Evolutionary conservation across 164 flowering plant genomes (phyloP).

Genomic region (Cinnamomum chago): DNA sequence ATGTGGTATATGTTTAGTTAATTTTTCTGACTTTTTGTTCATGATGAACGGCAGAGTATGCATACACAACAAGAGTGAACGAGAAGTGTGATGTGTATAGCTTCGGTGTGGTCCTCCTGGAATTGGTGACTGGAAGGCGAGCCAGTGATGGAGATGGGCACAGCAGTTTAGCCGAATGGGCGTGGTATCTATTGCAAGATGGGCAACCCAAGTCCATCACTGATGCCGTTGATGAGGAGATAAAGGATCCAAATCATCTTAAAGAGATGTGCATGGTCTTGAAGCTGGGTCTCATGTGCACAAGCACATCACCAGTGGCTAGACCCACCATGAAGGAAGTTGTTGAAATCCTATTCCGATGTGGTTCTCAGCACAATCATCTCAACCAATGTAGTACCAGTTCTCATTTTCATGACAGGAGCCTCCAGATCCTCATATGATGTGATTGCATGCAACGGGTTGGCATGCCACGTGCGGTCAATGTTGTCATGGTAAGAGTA

Average conservation of each 20-base stretch:
- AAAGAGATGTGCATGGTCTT: slow-evolving; percentile 53
- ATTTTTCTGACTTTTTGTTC: background rate
- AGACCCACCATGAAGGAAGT: slow-evolving; percentile 87
- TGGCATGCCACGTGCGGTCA: too few species aligned
- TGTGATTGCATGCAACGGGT: too few species aligned
- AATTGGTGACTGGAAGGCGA: slow-evolving; percentile 70
- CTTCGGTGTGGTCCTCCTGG: slow-evolving; percentile 87
- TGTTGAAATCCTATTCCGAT: slow-evolving; percentile 44
- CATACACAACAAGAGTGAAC: slow-evolving; percentile 54
- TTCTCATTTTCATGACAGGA: too few species aligned
- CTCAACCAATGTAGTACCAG: slow-evolving; percentile 13
- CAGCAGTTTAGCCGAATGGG: slow-evolving; percentile 67
- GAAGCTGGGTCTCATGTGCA: slow-evolving; percentile 75
- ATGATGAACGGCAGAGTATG: slow-evolving; percentile 52
- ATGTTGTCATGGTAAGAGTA: too few species aligned
- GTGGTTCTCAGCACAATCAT: slow-evolving; percentile 12
- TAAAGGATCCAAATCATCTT: slow-evolving; percentile 34
- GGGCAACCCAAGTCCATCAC: slow-evolving; percentile 19
- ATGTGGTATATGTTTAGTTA: background rate
- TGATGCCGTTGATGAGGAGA: slow-evolving; percentile 47
- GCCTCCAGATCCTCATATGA: too few species aligned
- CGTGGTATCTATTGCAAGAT: slow-evolving; percentile 47
- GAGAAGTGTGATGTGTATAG: slow-evolving; percentile 83
- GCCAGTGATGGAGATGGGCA: slow-evolving; percentile 50
- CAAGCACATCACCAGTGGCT: slow-evolving; percentile 36